A percentile compares a stretch with the other conserved stretches of the same genome.
These are phyloP conservation scores for Acacia acuminata DNA, from an alignment of 306 rosid genomes.

Conservation along the genomic window DNA sequence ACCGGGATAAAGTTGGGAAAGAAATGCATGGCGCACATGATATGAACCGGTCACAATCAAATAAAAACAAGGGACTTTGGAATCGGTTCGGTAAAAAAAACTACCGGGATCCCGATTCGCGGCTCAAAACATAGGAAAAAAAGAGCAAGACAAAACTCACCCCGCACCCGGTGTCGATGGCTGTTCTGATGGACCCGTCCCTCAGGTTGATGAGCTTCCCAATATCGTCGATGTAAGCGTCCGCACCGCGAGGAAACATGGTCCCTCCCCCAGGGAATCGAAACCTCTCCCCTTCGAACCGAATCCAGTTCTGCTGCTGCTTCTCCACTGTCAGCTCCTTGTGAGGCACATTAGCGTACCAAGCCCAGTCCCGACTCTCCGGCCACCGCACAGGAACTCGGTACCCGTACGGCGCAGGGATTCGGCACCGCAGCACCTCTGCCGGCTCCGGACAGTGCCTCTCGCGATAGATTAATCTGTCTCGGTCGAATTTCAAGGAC, in stretches of 20 bases:
- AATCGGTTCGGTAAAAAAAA: slow-evolving; percentile 4
- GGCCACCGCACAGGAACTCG: slow-evolving; percentile 75
- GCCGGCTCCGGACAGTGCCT: slow-evolving; percentile 71
- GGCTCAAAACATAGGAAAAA: neutral
- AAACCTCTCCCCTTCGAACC: slow-evolving; percentile 59
- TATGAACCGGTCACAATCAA: neutral
- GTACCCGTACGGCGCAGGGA: slow-evolving; percentile 77
- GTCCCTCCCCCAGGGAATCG: slow-evolving; percentile 97
- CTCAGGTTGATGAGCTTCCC: slow-evolving; percentile 65
- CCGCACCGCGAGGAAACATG: slow-evolving; percentile 89
- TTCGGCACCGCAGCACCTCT: slow-evolving; percentile 56
- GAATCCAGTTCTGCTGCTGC: slow-evolving; percentile 86
- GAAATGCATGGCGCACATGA: neutral
- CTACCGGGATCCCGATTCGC: neutral
- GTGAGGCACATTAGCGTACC: slow-evolving; percentile 95
- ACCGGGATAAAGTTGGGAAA: neutral
- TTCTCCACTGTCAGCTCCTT: slow-evolving; percentile 82
- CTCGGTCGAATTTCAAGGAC: slow-evolving; percentile 60
- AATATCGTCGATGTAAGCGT: slow-evolving; percentile 76
- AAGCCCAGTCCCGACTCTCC: slow-evolving; percentile 67
- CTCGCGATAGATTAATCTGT: slow-evolving; percentile 54
- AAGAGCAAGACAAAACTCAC: slow-evolving; percentile 42
- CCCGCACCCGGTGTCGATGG: slow-evolving; percentile 98
- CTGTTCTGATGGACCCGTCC: slow-evolving; percentile 84
- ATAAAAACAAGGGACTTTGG: neutral